Conservation (phyloP, 768 basidiomycete species). For the Infundibulicybe gibba region DNA sequence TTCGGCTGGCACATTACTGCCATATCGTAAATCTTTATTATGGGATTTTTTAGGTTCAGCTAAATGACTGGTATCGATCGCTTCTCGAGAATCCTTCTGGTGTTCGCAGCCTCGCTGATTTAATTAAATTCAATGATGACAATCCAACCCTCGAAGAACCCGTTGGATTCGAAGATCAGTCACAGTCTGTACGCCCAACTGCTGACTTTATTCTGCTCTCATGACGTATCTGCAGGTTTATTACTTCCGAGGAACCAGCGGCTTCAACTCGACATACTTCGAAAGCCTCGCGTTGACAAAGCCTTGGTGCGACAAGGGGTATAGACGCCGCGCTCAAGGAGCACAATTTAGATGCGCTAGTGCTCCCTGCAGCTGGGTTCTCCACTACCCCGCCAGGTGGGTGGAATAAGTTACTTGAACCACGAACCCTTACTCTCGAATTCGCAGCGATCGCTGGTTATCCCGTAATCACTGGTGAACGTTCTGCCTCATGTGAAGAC, state of each 20-base stretch:
- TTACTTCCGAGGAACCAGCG: constrained; percentile 32
- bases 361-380: constrained; percentile 41
- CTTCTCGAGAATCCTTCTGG: constrained; percentile 53
- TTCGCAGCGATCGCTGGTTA: constrained; percentile 56
- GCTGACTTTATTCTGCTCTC: neutral
- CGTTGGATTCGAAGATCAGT: constrained; percentile 31
- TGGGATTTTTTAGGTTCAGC: constrained; percentile 36
- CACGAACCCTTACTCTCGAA: constrained; percentile 3
- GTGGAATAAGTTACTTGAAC: neutral
- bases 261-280: constrained; percentile 40
- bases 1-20: neutral
- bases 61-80: constrained; percentile 43
- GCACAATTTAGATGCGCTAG: constrained; percentile 46
- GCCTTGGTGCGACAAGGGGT: constrained; percentile 46
- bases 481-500: neutral
- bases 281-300: constrained; percentile 38
- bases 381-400: constrained; percentile 35
- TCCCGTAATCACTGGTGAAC: constrained; percentile 60
- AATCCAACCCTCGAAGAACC: constrained; percentile 49
- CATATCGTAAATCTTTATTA: neutral
- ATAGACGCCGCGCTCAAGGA: constrained; percentile 49
- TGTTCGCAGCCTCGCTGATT: constrained; percentile 49
- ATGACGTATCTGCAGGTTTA: constrained; percentile 24
- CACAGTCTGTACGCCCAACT: constrained; percentile 18
- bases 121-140: constrained; percentile 54